phyloP scores from a whole-genome alignment of 306 rosid species.

The Hylodesmum podocarpum region DNA sequence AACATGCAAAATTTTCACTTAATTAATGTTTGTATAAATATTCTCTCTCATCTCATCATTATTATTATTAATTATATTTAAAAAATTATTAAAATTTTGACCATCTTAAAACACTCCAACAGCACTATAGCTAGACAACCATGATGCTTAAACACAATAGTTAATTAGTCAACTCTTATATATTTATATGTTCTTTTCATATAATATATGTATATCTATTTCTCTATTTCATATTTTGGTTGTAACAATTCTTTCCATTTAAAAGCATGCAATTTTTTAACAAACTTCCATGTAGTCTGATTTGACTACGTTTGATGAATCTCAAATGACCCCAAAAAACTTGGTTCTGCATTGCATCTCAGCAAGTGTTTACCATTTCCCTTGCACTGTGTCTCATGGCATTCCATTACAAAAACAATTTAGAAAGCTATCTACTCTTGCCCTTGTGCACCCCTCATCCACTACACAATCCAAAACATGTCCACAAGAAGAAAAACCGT shows the following conservation, averaged over 20 bases:
- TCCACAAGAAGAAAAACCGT: conserved; percentile 41
- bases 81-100: no score
- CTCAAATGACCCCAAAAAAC: not conserved
- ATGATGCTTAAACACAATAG: no score
- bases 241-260: not conserved
- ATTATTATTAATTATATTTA: no score
- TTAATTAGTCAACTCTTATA: no score
- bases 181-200: no score
- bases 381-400: not conserved
- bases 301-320: not conserved
- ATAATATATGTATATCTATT: no score
- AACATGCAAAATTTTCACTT: no score
- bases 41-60: no score
- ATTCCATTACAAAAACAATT: conserved; percentile 42
- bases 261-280: not conserved
- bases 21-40: no score
- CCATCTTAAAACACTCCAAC: no score
- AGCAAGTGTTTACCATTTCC: not conserved
- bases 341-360: not conserved
- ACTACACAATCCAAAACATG: conserved; percentile 38
- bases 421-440: conserved; percentile 42
- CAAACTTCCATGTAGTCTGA: not conserved
- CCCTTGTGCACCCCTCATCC: conserved; percentile 21
- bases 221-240: no score
- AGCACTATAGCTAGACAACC: no score